Percentiles rank a stretch among this genome's conserved stretches.
phyloP scores from a whole-genome alignment of 2,329 filamentous ascomycete species.

The Chaetomium sp. region DNA sequence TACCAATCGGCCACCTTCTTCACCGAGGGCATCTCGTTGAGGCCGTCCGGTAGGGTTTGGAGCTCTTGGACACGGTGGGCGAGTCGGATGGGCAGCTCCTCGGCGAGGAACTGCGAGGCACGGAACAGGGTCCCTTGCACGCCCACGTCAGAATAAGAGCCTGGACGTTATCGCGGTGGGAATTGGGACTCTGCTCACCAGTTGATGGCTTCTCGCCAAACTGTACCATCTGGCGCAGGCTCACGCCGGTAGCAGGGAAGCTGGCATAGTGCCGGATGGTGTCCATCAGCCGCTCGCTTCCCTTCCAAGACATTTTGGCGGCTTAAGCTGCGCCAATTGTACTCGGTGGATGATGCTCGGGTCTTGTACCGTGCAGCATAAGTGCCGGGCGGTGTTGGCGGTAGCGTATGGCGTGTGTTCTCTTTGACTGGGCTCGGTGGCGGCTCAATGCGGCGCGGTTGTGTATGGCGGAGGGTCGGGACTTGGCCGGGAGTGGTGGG shows the following conservation, averaged over 20 bases:
- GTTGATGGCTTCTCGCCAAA: conserved; percentile 93
- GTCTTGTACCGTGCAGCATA: conserved; percentile 32
- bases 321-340: conserved; percentile 36
- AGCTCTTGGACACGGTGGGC: conserved; percentile 97
- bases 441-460: neutral
- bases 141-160: conserved; percentile 20
- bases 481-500: conserved; percentile 14
- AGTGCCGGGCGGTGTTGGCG: neutral
- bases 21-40: conserved; percentile 98
- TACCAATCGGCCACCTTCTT: conserved; percentile 97
- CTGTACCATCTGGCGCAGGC: conserved; percentile 97
- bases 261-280: conserved; percentile 96
- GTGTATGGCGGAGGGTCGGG: conserved; percentile 21
- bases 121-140: conserved; percentile 85
- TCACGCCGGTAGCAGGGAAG: conserved; percentile 95
- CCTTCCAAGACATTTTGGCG: conserved; percentile 86
- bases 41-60: conserved; percentile 85
- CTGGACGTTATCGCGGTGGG: neutral
- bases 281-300: conserved; percentile 86
- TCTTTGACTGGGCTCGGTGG: neutral
- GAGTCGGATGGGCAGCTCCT: conserved; percentile 94
- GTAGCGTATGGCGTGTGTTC: neutral
- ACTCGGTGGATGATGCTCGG: conserved; percentile 22
- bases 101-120: conserved; percentile 95
- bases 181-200: conserved; percentile 56